Base-by-base conservation (phyloP, 2,329 filamentous ascomycete species). In the Talaromyces piceae region DNA sequence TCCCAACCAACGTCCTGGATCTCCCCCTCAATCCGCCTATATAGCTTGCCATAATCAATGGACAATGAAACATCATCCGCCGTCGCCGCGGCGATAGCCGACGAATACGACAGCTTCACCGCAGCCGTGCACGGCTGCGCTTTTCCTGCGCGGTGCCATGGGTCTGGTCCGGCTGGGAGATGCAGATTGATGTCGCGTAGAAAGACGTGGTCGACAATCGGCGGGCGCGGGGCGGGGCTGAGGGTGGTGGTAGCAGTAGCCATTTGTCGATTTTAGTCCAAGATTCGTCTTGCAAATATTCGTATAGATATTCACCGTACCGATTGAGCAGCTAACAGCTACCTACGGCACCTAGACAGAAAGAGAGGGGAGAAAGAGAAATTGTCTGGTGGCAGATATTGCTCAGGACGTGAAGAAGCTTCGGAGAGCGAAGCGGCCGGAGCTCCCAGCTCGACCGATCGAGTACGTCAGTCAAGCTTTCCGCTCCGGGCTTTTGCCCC, bases 21-120 rank as follows among this genome's bases (percentile, higher is more conserved):
- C 31, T 64, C 63, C n/a, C 58, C 53, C 33, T 68, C 64, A 33
- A 76, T 58, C 7, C 63, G 66, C 30, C 72, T 70, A 58, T 70
- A 75, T 16, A 76, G 62, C 54, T 72, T 73, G 30, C 73, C 73
- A 58, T 77, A 77, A 56, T 73, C 71, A 20, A 76, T 61, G 1
- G 73, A 73, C 11, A 70, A 60, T 11, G 65, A 68, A 50, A 76
- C 69, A 53, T 75, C 67, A 51, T 77, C 74, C 27, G 66, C 63
- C 25, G 63, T 61, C 2, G 71, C 71, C 6, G 73, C 70, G 2
- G 65, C 63, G 28, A 73, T 64, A 31, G 63, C 65, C 18, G 64
- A 68, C 4, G 69, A 69, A 52, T 73, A 71, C 13, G 70, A 68
- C 41, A 76, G 59, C 37, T 69, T 69, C 11, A 76, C 58, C 16